phyloP scores from a whole-genome alignment of 2,329 filamentous ascomycete species.

The Epichloe glyceriae region DNA sequence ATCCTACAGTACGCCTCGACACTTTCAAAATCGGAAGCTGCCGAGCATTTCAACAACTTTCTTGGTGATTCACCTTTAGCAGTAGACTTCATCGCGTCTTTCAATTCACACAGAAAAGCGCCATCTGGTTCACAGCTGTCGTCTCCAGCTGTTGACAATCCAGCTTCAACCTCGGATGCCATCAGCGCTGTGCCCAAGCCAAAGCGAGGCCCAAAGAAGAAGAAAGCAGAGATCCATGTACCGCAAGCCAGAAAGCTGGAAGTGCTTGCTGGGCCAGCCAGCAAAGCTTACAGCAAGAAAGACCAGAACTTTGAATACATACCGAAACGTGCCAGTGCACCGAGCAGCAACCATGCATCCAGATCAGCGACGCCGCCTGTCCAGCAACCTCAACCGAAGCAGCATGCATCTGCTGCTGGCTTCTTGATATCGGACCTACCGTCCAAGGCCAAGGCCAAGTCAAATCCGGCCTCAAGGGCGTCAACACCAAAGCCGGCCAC shows the following conservation, averaged over 20 bases:
- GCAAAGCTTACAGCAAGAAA: conserved; percentile 63
- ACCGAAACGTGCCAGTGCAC: conserved; percentile 30
- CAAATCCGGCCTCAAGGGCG: conserved; percentile 36
- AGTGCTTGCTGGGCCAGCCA: conserved; percentile 51
- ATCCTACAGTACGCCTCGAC: conserved; percentile 70
- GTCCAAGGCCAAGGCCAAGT: conserved; percentile 42
- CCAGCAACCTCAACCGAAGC: conserved; percentile 29
- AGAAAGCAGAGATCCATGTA: conserved; percentile 49
- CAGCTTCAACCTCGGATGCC: conserved; percentile 9
- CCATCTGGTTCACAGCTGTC: conserved; percentile 10
- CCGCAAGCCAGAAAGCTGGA: conserved; percentile 46
- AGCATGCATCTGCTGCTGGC: conserved; percentile 50
- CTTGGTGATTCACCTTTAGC: conserved; percentile 72
- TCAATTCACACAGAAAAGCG: conserved; percentile 54
- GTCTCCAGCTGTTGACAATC: conserved; percentile 4
- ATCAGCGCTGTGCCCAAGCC: conserved; percentile 35
- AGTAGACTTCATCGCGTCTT: conserved; percentile 66
- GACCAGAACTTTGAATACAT: conserved; percentile 62
- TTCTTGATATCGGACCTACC: conserved; percentile 67
- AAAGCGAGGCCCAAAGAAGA: conserved; percentile 37
- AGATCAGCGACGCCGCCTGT: conserved; percentile 23
- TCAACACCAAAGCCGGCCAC: conserved; percentile 41
- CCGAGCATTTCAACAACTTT: conserved; percentile 74
- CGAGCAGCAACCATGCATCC: conserved; percentile 24
- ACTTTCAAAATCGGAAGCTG: conserved; percentile 64